Percentiles rank a stretch among this genome's conserved stretches.
These are phyloP conservation scores for Dactylorhiza incarnata DNA, from an alignment of 106 monocot species.

Conservation along the genomic window DNA sequence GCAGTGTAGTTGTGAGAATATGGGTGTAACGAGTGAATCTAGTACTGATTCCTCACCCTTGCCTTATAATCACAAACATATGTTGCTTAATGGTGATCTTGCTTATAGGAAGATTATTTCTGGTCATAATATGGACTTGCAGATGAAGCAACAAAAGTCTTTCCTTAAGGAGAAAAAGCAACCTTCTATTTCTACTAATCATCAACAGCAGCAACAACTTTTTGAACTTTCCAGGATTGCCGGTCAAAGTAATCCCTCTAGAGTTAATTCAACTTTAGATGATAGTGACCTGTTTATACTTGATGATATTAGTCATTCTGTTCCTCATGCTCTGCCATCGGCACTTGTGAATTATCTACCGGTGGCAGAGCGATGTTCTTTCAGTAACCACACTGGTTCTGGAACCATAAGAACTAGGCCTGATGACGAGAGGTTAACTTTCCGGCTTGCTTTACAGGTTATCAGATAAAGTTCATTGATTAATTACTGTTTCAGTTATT, in stretches of 20 bases:
- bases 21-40: conserved; percentile 30
- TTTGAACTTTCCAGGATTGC: conserved; percentile 2
- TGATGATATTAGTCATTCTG: conserved; percentile 43
- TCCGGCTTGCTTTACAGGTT: conserved; percentile 75
- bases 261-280: conserved; percentile 16
- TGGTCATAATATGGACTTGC: conserved; percentile 14
- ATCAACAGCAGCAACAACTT: conserved; percentile 10
- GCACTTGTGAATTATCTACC: conserved; percentile 5
- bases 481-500: neutral
- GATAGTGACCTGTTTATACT: conserved; percentile 59
- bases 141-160: conserved; percentile 12
- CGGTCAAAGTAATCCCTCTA: conserved; percentile 11
- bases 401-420: conserved; percentile 27
- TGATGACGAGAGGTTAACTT: conserved; percentile 64
- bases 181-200: conserved; percentile 10
- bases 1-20: conserved; percentile 15
- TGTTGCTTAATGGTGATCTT: conserved; percentile 13
- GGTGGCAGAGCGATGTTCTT: conserved; percentile 14
- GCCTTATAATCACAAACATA: conserved; percentile 25
- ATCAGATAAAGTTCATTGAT: conserved; percentile 5
- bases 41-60: conserved; percentile 58
- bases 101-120: conserved; percentile 13
- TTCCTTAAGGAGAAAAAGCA: conserved; percentile 15
- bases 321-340: neutral
- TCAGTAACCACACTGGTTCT: conserved; percentile 13